Percentiles rank a stretch among this genome's conserved stretches.
These are phyloP conservation scores for Rauvolfia tetraphylla DNA, from an alignment of 257 asterid species.

Conservation along the genomic window DNA sequence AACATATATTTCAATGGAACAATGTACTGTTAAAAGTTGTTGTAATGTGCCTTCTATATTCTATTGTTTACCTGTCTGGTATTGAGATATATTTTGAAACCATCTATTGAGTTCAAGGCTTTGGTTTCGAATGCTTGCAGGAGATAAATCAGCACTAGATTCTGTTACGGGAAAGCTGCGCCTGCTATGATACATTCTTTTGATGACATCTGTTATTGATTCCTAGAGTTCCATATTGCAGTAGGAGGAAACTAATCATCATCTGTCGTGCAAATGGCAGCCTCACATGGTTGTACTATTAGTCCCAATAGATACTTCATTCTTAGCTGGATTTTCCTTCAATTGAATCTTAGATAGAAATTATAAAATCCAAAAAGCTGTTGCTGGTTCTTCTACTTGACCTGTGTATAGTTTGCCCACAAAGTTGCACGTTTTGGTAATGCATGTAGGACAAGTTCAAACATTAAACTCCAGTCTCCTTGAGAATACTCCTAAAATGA, in stretches of 20 bases:
- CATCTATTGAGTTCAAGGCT: neutral
- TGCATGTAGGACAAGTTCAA: too few species aligned
- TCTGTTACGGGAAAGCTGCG: slow-evolving; percentile 86
- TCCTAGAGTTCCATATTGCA: neutral
- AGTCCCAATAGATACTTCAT: neutral
- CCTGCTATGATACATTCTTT: slow-evolving; percentile 47
- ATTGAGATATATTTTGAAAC: neutral
- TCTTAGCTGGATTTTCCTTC: neutral
- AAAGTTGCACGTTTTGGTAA: too few species aligned
- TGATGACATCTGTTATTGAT: neutral
- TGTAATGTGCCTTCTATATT: neutral
- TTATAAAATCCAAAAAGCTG: neutral
- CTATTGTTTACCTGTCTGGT: neutral
- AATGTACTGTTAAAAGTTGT: too few species aligned
- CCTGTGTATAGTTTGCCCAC: too few species aligned
- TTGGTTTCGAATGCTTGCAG: slow-evolving; percentile 32
- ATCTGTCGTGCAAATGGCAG: neutral
- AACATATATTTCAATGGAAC: too few species aligned
- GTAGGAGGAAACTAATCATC: neutral
- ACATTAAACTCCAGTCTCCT: too few species aligned
- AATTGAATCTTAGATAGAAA: too few species aligned
- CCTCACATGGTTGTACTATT: neutral
- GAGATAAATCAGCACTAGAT: slow-evolving; percentile 70
- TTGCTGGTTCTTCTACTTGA: too few species aligned
- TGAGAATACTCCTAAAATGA: too few species aligned